phyloP scores from a whole-genome alignment of 805 yeast genomes.

The Candida tibetensis region DNA sequence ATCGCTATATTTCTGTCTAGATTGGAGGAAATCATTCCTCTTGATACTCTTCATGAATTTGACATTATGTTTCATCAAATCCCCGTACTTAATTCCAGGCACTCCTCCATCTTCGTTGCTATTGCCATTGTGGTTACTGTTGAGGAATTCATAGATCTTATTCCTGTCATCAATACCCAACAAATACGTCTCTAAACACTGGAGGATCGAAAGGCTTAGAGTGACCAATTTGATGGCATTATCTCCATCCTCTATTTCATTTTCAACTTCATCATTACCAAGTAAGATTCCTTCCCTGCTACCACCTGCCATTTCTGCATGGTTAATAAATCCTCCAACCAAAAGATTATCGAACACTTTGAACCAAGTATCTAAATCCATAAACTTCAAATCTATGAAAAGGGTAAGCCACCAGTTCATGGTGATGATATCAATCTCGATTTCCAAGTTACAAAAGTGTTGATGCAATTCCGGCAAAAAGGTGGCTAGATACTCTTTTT shows the following conservation, averaged over 20 bases:
- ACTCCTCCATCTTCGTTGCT: neutral
- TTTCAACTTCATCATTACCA: neutral
- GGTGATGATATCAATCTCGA: conserved; percentile 49
- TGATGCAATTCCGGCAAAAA: conserved; percentile 37
- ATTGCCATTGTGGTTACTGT: conserved; percentile 5
- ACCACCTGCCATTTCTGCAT: neutral
- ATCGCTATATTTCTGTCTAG: neutral
- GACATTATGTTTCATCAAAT: conserved; percentile 11
- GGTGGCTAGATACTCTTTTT: conserved; percentile 27
- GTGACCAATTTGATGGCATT: conserved; percentile 30
- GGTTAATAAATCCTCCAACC: conserved; percentile 10
- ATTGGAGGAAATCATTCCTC: conserved; percentile 1
- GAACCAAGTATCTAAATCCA: conserved; percentile 51
- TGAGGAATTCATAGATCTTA: conserved; percentile 25
- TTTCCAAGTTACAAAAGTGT: conserved; percentile 32
- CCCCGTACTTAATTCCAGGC: conserved; percentile 8
- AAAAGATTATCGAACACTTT: conserved; percentile 50
- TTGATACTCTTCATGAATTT: conserved; percentile 5
- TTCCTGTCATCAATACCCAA: conserved; percentile 23
- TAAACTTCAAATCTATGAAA: conserved; percentile 44
- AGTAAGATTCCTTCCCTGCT: neutral
- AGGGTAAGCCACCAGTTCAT: conserved; percentile 58
- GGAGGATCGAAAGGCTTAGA: conserved; percentile 35
- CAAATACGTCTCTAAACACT: conserved; percentile 32
- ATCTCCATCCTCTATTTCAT: conserved; percentile 1